Base-by-base conservation (phyloP, 169 alveolate species). In the Theileria orientalis region DNA sequence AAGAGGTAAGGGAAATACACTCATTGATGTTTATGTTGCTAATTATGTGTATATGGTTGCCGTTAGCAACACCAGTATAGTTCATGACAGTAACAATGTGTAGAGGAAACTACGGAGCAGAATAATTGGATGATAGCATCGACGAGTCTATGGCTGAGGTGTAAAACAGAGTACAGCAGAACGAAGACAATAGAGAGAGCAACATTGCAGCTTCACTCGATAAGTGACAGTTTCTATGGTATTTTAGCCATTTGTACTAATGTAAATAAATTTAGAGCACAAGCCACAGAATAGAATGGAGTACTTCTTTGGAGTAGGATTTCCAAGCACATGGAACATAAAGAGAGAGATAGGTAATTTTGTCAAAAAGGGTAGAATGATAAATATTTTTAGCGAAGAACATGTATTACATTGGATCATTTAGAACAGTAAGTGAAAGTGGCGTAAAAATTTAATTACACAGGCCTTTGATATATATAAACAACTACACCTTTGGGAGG, bases 401-500 rank as follows among this genome's bases (percentile, higher is more conserved):
- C 37, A 75, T 90, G 90, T 73, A 59, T 30, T 71, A 77, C 60
- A 90, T 83, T 13, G 94, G 94, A 23, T 85, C 92, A 9, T 72
- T 85, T 42, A 54, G 61, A 42, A 79, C 83, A 32, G 87, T 63
- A 63, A 19, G 61, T 51, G 35, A 9, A 32, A 44, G 6, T 27
- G 6, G 40, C 14, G 19, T 33, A 44, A n/a, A n/a, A 33, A 44
- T n/a, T 32, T 21, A 32, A 33, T 62, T 2, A 63, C 3, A 63
- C 42, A 83, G 61, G 91, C 94, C 16, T 90, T 69, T 70, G 84
- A 90, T 46, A 77, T 90, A 46, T 90, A 78, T 64, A 83, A 90
- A 52, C 74, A 85, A 62, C 76, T 90, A 71, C 86, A 85, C 69
- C 60, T 90, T 83, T 90, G 92, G 92, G 94, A 90, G 42, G 94